Conservation (phyloP, 2,329 filamentous ascomycete species). For the Aspergillus sp. region DNA sequence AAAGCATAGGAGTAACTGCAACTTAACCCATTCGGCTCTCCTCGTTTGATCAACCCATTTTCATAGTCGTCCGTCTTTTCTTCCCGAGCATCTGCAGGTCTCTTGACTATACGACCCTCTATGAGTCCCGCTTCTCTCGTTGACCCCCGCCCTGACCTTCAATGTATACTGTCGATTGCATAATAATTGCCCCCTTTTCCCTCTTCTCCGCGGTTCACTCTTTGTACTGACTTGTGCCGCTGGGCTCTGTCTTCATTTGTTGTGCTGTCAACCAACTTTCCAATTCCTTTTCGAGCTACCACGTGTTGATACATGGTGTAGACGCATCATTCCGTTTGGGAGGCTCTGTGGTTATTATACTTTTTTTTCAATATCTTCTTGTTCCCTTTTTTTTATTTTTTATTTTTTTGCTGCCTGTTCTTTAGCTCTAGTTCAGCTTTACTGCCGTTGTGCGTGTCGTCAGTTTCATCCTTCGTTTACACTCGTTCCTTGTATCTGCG, state of each 20-base stretch:
- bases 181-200: slow-evolving; percentile 16
- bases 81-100: slow-evolving; percentile 2
- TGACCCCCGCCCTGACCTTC: slow-evolving; percentile 17
- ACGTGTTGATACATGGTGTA: slow-evolving; percentile 28
- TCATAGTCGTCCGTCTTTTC: slow-evolving; percentile 5
- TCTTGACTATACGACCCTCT: slow-evolving; percentile 5
- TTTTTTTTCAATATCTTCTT: slow-evolving; percentile 15
- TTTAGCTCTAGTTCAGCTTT: slow-evolving; percentile 5
- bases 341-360: slow-evolving; percentile 28
- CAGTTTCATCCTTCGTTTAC: slow-evolving; percentile 9
- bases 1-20: slow-evolving; percentile 18
- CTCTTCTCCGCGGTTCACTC: slow-evolving; percentile 14
- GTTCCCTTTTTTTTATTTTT: slow-evolving; percentile 10
- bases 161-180: slow-evolving; percentile 24
- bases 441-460: slow-evolving; percentile 7
- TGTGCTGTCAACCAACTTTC: slow-evolving; percentile 16
- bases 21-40: slow-evolving; percentile 7
- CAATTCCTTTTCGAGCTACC: slow-evolving; percentile 19
- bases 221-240: slow-evolving; percentile 10
- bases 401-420: slow-evolving; percentile 8
- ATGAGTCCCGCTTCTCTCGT: slow-evolving; percentile 11
- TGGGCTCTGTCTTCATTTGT: slow-evolving; percentile 14
- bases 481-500: slow-evolving; percentile 2
- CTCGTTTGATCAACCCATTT: slow-evolving; percentile 8
- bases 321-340: slow-evolving; percentile 31